Percentiles rank a stretch among this genome's conserved stretches.
phyloP scores from a whole-genome alignment of 345 rosid species.

The Eucalyptus dawsonii region DNA sequence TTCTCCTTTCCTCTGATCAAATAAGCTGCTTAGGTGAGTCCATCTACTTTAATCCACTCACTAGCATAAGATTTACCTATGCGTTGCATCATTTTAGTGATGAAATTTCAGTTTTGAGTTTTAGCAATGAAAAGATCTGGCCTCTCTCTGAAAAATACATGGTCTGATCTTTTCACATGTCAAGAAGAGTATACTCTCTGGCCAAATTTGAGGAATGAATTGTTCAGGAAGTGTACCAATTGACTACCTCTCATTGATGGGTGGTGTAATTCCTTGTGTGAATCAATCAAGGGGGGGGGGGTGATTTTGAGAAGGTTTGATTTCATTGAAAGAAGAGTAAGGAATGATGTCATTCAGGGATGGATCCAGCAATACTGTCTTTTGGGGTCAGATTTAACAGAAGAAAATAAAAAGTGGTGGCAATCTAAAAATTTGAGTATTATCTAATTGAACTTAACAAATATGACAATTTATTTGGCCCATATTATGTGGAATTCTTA shows the following conservation, averaged over 20 bases:
- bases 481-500: not conserved
- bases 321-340: not conserved
- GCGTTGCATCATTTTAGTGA: not conserved
- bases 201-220: not conserved
- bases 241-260: not conserved
- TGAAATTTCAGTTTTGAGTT: not conserved
- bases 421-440: not conserved
- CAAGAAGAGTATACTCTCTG: not conserved
- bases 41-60: not conserved
- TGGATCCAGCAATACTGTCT: not conserved
- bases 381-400: not conserved
- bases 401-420: not conserved
- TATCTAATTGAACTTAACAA: not conserved
- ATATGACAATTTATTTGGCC: not conserved
- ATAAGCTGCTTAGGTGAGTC: not conserved
- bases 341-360: not conserved
- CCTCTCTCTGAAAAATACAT: not conserved
- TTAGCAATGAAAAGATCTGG: not conserved
- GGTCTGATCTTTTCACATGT: not conserved
- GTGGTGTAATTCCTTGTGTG: not conserved
- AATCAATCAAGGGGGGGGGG: not conserved
- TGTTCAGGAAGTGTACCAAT: not conserved
- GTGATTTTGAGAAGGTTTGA: not conserved
- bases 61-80: not conserved
- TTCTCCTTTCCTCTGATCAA: not conserved